Percentiles rank a stretch among this genome's conserved stretches.
Conservation (phyloP, 148 eudicot species). For the Persicaria maculosa region DNA sequence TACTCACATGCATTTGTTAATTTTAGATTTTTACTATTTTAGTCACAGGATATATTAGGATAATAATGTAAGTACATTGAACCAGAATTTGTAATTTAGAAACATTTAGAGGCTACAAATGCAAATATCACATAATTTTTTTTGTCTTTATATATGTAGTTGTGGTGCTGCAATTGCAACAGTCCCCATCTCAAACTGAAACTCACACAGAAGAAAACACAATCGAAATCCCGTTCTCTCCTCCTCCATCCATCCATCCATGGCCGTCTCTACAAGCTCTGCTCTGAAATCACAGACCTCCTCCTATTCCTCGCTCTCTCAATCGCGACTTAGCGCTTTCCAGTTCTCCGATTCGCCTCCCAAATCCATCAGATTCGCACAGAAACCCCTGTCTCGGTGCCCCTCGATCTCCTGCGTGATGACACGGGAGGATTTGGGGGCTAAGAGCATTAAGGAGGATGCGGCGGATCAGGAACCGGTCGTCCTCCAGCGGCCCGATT, state of each 20-base stretch:
- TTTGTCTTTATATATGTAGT: no score
- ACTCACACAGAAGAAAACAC: background rate
- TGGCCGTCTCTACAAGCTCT: conserved; percentile 44
- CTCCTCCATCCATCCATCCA: conserved; percentile 19
- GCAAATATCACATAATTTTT: no score
- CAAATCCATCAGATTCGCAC: conserved; percentile 22
- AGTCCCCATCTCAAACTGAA: no score
- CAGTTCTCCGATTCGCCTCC: conserved; percentile 17
- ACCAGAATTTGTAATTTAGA: no score
- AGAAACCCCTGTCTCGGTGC: conserved; percentile 4
- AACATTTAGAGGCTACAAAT: no score
- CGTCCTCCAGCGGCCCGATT: conserved; percentile 49
- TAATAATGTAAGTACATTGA: no score
- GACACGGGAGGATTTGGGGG: conserved; percentile 18
- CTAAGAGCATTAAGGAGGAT: conserved; percentile 15
- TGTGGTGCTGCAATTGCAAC: no score
- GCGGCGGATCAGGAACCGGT: conserved; percentile 16
- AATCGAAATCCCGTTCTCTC: background rate
- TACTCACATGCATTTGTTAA: no score
- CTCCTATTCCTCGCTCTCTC: conserved; percentile 18
- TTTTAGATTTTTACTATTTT: no score
- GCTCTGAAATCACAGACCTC: conserved; percentile 16
- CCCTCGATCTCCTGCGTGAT: conserved; percentile 34
- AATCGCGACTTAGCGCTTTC: conserved; percentile 21
- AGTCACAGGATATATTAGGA: no score